Evolutionary conservation across 2,329 filamentous ascomycete genomes (phyloP), one percentile per base, ranked within the genome.

Genomic region (Epichloe scottii): DNA sequence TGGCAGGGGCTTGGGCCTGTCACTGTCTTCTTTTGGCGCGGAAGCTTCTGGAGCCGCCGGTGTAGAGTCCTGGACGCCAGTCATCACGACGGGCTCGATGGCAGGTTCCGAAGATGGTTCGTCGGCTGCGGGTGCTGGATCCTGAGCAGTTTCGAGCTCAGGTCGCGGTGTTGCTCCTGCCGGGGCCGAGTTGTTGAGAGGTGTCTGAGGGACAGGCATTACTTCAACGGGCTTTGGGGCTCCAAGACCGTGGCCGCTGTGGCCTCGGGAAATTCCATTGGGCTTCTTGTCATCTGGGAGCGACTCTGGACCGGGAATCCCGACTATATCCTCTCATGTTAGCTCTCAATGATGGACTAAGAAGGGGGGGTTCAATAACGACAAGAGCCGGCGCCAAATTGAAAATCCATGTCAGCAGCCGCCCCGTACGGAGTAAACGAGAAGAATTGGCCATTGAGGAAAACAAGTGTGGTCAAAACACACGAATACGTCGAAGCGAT

Each of bases 221-320:
- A 68, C 56, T 57, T 69, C 65, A 38, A 67, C 67, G 5, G 66
- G 63, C 55, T 65, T 66, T 8, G 66, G 63, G 21, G 50, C 53
- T 15, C 51, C 56, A 6, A 54, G 42, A 1, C 50, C 51, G 26
- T 60, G 55, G 40, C 56, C 53, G 38, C 57, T 52, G 38, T 51
- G 46, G 47, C 55, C 52, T 45, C 55, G 51, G 54, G 50, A 47
- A 12, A 48, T 37, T 23, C 49, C 41, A 17, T 54, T 54, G 15
- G 46, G 37, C 44, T 61, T 55, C 40, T 44, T 51, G 37, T 60
- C 59, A 15, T 58, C 34, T 12, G 37, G 3, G 6, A 39, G 14
- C 11, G 21, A 30, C 30, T 30, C 12, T 34, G 61, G 58, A 38
- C 56, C 60, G 53, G 62, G 61, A 51, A 58, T 58, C 54, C 60